Evolutionary conservation across 495 filamentous ascomycete genomes (phyloP), one percentile per base, ranked within the genome.

Genomic region (Saxophila tyrrhenica): DNA sequence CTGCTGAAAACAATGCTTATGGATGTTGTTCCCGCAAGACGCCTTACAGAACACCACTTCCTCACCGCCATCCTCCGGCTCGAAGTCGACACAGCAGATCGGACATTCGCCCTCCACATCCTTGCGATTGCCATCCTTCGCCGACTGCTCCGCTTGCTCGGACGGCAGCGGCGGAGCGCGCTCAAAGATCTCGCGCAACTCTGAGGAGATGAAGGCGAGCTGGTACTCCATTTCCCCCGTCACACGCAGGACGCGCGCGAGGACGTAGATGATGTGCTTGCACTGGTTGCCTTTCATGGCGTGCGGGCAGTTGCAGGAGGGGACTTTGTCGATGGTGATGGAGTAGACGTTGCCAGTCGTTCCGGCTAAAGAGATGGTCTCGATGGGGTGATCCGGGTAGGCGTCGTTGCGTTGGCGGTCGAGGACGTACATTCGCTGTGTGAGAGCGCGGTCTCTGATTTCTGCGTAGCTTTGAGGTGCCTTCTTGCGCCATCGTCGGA

Each of bases 281-380:
- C 87, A 94, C 57, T 87, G 83, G 53, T 85, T 79, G 11, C 80
- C 78, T 35, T 63, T 60, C 15, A 23, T 32, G 3, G 57, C 57
- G 25, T 59, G 54, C 21, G 85, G 84, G 64, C 87, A 91, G 45
- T 73, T 71, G 67, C 87, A 94, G 15, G 46, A 65, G 0, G 86
- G 86, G 32, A 73, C 65, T 21, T 75, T 72, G 58, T 67, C 64
- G 52, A 86, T 80, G 2, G 69, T 67, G 21, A 78, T 72, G 16
- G 70, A 78, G 70, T 94, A 94, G 47, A 91, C 70, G 61, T 91
- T 90, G 2, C 86, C 86, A 1, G 85, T 89, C 11, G 83, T 78
- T 17, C 87, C 87, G 10, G 83, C 82, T 47, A 94, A 70, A 35
- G 84, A 76, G 59, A 91, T 78, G 0, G 62, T 69, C 53, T 86